Base-by-base conservation (phyloP, 139 green algal species). In the Haematococcus lacustris region DNA sequence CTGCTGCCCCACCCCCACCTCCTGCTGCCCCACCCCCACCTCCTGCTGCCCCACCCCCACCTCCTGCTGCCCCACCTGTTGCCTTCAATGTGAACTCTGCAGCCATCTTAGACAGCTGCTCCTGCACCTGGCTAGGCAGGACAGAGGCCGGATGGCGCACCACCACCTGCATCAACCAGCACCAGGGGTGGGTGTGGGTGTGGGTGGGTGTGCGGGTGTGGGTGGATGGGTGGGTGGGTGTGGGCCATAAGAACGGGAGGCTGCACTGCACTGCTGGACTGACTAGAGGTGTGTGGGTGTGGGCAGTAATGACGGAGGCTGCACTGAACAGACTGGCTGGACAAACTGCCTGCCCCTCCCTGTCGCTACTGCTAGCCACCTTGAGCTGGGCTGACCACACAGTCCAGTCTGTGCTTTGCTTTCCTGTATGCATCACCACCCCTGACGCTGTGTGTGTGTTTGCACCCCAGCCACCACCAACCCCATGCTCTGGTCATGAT, bases 1-100 rank as follows among this genome's bases (percentile, higher is more conserved):
- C 74, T 84, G 74, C 0, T 76, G 50, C n/a, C 74, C 74, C 26
- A 84, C 78, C 0, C 74, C 78, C 71, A 80, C 74, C 3, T 74
- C 74, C 66, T 80, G 78, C 66, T 76, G 73, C 35, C 80, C 51
- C 2, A 71, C 74, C 34, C 74, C 74, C 33, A 72, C 71, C n/a
- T 66, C 74, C 3, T 74, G 74, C 35, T 79, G 74, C 33, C 73
- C 73, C 69, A 51, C 35, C 28, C 13, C 47, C 47, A 13, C 13
- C 13, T 21, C 43, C 43, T 53, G 17, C 9, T 9, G 9, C 21
- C 53, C 9, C 53, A 64, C 53, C 53, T 23, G 53, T 64, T 23
- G 53, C 51, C 71, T 81, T 81, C 53, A 77, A 70, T 40, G 64
- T 68, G 66, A 75, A 82, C 38, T 2, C 76, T 28, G 72, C 64